Evolutionary conservation across 495 filamentous ascomycete species (phyloP).

Genomic region (Trichoderma asperelloides): DNA sequence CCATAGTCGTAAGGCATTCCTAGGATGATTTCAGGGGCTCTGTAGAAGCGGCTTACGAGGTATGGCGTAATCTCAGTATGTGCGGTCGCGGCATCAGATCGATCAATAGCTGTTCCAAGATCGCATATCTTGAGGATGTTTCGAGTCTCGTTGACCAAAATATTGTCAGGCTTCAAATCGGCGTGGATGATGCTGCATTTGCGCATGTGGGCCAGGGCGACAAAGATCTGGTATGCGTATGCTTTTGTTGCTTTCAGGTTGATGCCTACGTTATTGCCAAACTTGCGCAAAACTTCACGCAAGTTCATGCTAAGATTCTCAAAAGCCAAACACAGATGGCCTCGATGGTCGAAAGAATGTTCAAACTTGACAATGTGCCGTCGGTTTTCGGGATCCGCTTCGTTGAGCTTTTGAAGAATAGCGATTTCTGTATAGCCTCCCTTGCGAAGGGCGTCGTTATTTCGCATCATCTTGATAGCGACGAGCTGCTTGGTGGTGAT

Average conservation of each 20-base stretch:
- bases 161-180: constrained; percentile 95
- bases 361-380: constrained; percentile 86
- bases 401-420: constrained; percentile 74
- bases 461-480: constrained; percentile 89
- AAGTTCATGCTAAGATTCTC: constrained; percentile 91
- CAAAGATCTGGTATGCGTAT: constrained; percentile 92
- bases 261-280: constrained; percentile 86
- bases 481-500: constrained; percentile 59
- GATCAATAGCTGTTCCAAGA: constrained; percentile 85
- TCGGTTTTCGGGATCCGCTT: constrained; percentile 79
- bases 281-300: constrained; percentile 92
- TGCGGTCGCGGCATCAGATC: constrained; percentile 55
- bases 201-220: constrained; percentile 73
- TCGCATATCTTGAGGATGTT: constrained; percentile 91
- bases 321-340: constrained; percentile 92
- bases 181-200: constrained; percentile 91
- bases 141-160: constrained; percentile 77
- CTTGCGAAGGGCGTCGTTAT: constrained; percentile 88
- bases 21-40: constrained; percentile 92
- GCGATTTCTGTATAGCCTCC: constrained; percentile 91
- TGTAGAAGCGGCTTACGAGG: constrained; percentile 92
- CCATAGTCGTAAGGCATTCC: constrained; percentile 91
- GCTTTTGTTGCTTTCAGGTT: constrained; percentile 75
- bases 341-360: constrained; percentile 85
- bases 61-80: constrained; percentile 86